These are phyloP conservation scores for Zarea fungicola DNA, from an alignment of 2,329 filamentous ascomycete genomes.

Conservation along the genomic window DNA sequence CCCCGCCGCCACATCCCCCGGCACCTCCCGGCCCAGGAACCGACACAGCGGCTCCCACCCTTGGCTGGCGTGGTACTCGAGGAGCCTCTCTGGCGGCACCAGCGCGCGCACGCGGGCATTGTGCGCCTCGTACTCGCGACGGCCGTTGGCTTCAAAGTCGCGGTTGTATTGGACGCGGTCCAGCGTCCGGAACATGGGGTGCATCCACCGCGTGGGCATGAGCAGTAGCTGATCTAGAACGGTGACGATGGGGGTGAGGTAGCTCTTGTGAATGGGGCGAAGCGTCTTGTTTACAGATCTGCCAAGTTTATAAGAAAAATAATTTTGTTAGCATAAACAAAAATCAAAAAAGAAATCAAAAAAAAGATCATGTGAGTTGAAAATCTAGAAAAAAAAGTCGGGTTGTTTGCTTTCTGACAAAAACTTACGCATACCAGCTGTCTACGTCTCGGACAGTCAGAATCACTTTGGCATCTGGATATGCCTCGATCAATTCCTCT, in stretches of 20 bases:
- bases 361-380: too few species aligned
- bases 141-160: neutral
- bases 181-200: neutral
- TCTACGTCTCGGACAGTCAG: slow-evolving; percentile 4
- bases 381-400: too few species aligned
- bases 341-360: too few species aligned
- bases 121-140: slow-evolving; percentile 9
- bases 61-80: slow-evolving; percentile 11
- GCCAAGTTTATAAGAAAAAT: too few species aligned
- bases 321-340: too few species aligned
- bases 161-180: neutral
- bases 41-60: slow-evolving; percentile 11
- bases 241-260: neutral
- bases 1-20: neutral
- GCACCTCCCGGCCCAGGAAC: slow-evolving; percentile 7
- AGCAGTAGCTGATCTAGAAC: neutral
- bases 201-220: slow-evolving; percentile 6
- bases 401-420: too few species aligned
- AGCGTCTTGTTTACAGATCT: neutral
- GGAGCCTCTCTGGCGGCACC: slow-evolving; percentile 11
- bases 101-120: slow-evolving; percentile 13
- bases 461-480: slow-evolving; percentile 9
- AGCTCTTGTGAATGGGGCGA: neutral
- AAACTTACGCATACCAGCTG: slow-evolving; percentile 8
- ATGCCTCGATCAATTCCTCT: slow-evolving; percentile 4